phyloP scores from a whole-genome alignment of 2,329 filamentous ascomycete species.

The Gyromitra esculenta region DNA sequence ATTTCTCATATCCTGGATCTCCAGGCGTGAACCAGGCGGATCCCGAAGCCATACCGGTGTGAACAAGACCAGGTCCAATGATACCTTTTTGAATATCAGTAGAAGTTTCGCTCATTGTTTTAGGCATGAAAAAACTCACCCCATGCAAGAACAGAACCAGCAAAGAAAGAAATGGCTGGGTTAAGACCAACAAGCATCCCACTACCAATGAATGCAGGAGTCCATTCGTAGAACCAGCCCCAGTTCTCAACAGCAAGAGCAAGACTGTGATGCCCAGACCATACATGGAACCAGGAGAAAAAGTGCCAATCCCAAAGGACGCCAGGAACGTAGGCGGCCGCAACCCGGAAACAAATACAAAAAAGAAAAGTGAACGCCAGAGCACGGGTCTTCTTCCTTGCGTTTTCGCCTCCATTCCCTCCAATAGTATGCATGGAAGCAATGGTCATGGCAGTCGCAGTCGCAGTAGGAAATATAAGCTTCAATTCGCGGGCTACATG shows the following conservation, averaged over 20 bases:
- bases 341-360: constrained; percentile 67
- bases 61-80: constrained; percentile 68
- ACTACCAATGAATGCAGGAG: constrained; percentile 70
- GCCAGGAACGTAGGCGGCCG: constrained; percentile 69
- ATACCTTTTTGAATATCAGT: constrained; percentile 60
- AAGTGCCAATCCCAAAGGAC: constrained; percentile 69
- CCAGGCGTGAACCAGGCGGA: constrained; percentile 57
- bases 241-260: constrained; percentile 69
- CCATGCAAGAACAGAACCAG: constrained; percentile 68
- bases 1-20: constrained; percentile 63
- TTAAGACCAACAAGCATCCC: constrained; percentile 70
- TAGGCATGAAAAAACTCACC: constrained; percentile 55
- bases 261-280: constrained; percentile 65
- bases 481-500: constrained; percentile 70
- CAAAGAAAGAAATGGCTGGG: constrained; percentile 69
- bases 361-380: constrained; percentile 65
- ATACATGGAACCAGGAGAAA: constrained; percentile 67
- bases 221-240: constrained; percentile 71
- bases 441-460: constrained; percentile 71
- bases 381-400: constrained; percentile 69
- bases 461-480: constrained; percentile 70
- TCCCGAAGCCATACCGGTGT: constrained; percentile 62
- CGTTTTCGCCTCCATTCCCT: constrained; percentile 64
- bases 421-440: constrained; percentile 69
- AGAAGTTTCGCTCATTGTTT: not conserved